phyloP scores from a whole-genome alignment of 495 filamentous ascomycete genomes.

The Penicillium arizonense region DNA sequence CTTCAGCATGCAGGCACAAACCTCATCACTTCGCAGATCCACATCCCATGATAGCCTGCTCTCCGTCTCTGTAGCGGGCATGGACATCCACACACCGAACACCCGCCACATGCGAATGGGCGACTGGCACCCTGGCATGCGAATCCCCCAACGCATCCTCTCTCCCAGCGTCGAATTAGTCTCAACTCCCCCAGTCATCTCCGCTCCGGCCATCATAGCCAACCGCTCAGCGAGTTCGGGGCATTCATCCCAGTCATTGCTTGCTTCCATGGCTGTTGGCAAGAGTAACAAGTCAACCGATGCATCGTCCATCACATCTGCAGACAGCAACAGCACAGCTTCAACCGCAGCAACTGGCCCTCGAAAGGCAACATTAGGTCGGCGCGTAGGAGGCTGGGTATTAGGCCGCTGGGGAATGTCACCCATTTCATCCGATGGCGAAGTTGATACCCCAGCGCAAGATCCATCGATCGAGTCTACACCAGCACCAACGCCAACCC shows the following conservation, averaged over 20 bases:
- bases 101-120: conserved; percentile 36
- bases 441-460: conserved; percentile 5
- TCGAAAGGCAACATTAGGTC: conserved; percentile 35
- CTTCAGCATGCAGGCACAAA: conserved; percentile 14
- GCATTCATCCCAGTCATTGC: conserved; percentile 33
- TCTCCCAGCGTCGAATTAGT: conserved; percentile 32
- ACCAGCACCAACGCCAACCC: neutral
- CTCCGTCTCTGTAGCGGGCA: conserved; percentile 48
- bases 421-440: conserved; percentile 25
- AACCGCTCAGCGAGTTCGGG: conserved; percentile 26
- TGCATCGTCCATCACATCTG: conserved; percentile 19
- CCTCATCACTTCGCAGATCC: conserved; percentile 34
- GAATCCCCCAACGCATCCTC: conserved; percentile 37
- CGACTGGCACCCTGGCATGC: conserved; percentile 28
- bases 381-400: conserved; percentile 55
- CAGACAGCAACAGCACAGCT: conserved; percentile 25
- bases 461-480: conserved; percentile 13
- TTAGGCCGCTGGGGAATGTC: conserved; percentile 53
- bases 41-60: conserved; percentile 52
- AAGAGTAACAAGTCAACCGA: conserved; percentile 12
- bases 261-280: conserved; percentile 40
- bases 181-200: conserved; percentile 44
- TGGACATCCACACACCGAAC: conserved; percentile 49
- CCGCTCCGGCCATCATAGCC: conserved; percentile 42
- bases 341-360: conserved; percentile 21